Evolutionary conservation across 2,329 filamentous ascomycete genomes (phyloP).

Genomic region (Aureobasidium leucospermi): DNA sequence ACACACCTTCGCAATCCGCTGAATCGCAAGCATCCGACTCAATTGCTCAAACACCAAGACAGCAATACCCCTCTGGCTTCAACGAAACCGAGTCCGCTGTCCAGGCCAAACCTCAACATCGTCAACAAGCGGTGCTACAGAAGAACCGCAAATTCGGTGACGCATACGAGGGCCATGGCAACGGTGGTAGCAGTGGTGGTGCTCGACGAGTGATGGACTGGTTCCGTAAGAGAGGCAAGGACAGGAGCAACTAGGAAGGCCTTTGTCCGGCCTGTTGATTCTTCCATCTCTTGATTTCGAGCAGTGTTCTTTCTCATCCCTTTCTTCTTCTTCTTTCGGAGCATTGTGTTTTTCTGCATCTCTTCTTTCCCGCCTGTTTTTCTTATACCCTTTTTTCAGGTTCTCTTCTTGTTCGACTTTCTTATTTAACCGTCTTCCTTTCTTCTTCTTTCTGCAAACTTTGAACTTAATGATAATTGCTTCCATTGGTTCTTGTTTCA

Average conservation of each 20-base stretch:
- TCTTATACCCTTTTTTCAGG: slow-evolving; percentile 9
- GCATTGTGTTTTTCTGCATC: slow-evolving; percentile 2
- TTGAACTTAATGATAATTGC: slow-evolving; percentile 11
- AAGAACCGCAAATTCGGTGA: slow-evolving; percentile 80
- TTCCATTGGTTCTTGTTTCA: slow-evolving; percentile 2
- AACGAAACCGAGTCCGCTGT: slow-evolving; percentile 24
- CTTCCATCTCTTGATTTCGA: background rate
- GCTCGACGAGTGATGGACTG: slow-evolving; percentile 97
- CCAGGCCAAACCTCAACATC: slow-evolving; percentile 34
- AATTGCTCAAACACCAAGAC: slow-evolving; percentile 22
- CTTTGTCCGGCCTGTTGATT: background rate
- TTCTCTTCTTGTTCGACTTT: background rate
- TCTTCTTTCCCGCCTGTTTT: background rate
- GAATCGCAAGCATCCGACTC: slow-evolving; percentile 25
- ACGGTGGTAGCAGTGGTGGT: slow-evolving; percentile 77
- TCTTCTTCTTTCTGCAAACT: background rate
- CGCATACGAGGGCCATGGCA: slow-evolving; percentile 70
- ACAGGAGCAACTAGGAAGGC: slow-evolving; percentile 20
- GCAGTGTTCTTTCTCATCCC: background rate
- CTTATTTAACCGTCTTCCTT: background rate
- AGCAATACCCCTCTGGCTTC: slow-evolving; percentile 33
- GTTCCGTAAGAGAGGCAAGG: slow-evolving; percentile 80
- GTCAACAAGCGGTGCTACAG: slow-evolving; percentile 52
- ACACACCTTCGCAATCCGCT: slow-evolving; percentile 26
- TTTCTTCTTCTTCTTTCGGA: background rate